A percentile compares a stretch with the other conserved stretches of the same genome.
These are phyloP conservation scores for Cyclotella cryptica DNA, from an alignment of 108 stramenopile genomes.

Conservation along the genomic window DNA sequence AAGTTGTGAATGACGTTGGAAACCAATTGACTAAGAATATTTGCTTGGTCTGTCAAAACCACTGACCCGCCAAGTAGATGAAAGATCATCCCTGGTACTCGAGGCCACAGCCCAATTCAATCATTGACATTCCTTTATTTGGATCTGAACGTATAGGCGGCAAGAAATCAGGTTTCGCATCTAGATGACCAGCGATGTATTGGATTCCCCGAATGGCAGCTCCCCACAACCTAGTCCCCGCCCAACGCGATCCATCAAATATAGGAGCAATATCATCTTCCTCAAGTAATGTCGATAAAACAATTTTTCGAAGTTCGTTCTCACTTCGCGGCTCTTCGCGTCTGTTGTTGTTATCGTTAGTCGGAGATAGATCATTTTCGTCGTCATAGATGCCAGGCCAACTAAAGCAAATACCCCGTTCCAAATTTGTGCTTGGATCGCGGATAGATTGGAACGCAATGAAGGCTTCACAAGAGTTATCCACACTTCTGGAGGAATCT, in stretches of 20 bases:
- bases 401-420: conserved; percentile 33
- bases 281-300: conserved; percentile 69
- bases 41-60: conserved; percentile 74
- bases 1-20: conserved; percentile 65
- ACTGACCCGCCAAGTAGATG: conserved; percentile 53
- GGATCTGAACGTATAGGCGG: neutral
- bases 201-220: conserved; percentile 76
- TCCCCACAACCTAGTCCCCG: conserved; percentile 85
- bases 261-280: conserved; percentile 77
- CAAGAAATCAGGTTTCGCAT: neutral
- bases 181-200: conserved; percentile 55
- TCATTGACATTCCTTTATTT: conserved; percentile 36
- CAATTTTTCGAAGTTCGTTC: conserved; percentile 23
- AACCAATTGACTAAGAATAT: conserved; percentile 69
- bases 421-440: conserved; percentile 23
- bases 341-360: conserved; percentile 1
- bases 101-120: conserved; percentile 87
- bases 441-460: conserved; percentile 41
- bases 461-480: conserved; percentile 32
- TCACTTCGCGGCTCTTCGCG: neutral
- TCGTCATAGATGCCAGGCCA: conserved; percentile 45
- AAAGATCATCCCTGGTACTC: conserved; percentile 85
- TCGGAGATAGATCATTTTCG: neutral
- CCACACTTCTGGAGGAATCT: neutral
- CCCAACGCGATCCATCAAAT: conserved; percentile 88